Conservation (phyloP, 2,329 filamentous ascomycete genomes). For the Apiospora koreana region DNA sequence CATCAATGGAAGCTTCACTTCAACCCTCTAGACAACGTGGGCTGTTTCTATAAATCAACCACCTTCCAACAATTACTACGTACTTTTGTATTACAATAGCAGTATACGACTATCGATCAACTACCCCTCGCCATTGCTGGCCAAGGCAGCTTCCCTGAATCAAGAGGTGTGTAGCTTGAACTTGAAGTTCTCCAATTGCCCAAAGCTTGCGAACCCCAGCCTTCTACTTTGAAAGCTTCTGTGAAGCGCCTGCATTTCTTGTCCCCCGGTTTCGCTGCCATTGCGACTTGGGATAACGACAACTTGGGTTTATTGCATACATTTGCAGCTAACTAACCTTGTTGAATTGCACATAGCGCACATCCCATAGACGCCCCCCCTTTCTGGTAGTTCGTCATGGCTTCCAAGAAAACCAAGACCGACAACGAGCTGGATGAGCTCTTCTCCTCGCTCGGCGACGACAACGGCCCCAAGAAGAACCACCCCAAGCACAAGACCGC, state of each 20-base stretch:
- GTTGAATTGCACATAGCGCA: not conserved
- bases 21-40: not conserved
- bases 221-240: not conserved
- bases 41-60: not conserved
- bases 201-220: not conserved
- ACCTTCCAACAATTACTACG: not conserved
- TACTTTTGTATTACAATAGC: not conserved
- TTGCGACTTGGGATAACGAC: not conserved
- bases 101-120: not conserved
- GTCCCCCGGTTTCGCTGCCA: not conserved
- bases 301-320: not conserved
- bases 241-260: not conserved
- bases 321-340: not conserved
- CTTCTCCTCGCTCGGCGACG: conserved; percentile 62
- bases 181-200: not conserved
- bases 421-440: conserved; percentile 66
- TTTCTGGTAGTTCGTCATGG: conserved; percentile 45
- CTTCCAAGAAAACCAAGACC: conserved; percentile 61
- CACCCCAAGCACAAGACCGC: conserved; percentile 49
- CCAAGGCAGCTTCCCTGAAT: not conserved
- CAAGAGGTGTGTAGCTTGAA: not conserved
- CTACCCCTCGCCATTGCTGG: not conserved
- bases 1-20: conserved; percentile 8
- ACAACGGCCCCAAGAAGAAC: conserved; percentile 51
- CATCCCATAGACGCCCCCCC: conserved; percentile 5